phyloP scores from a whole-genome alignment of 2,329 filamentous ascomycete species.

The Fusarium musae region DNA sequence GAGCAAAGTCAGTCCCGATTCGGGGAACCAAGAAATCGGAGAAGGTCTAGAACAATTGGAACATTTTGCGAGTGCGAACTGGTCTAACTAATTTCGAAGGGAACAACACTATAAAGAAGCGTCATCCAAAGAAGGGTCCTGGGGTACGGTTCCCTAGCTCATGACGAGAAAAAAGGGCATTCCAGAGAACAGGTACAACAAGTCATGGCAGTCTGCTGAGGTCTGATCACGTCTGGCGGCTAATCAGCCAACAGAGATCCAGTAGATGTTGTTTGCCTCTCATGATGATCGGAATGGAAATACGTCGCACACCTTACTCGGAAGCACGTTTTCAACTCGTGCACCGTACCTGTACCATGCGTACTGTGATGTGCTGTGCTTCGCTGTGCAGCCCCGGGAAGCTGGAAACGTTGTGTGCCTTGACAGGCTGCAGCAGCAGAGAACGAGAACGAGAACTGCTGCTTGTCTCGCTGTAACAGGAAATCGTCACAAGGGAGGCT shows the following conservation, averaged over 20 bases:
- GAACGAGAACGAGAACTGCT: background rate
- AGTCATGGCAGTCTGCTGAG: background rate
- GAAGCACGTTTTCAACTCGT: background rate
- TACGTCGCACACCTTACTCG: background rate
- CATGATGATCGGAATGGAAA: background rate
- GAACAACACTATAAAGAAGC: conserved; percentile 10
- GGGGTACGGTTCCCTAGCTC: background rate
- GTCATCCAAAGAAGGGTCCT: conserved; percentile 23
- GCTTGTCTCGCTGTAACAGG: background rate
- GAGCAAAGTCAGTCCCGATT: conserved; percentile 11
- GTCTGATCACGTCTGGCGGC: background rate
- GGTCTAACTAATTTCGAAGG: conserved; percentile 6
- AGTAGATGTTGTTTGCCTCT: background rate
- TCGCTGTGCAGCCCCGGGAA: background rate
- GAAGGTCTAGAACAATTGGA: conserved; percentile 24
- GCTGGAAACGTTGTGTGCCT: conserved; percentile 11
- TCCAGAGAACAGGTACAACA: conserved; percentile 7
- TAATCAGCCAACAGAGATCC: conserved; percentile 1
- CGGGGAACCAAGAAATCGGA: conserved; percentile 20
- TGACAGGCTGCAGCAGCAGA: background rate
- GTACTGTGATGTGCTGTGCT: background rate
- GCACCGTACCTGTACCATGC: background rate
- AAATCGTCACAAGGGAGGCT: conserved; percentile 7
- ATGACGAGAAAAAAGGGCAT: background rate
- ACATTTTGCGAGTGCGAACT: conserved; percentile 16